Evolutionary conservation across 345 rosid species (phyloP).

Genomic region (Populus simonii): DNA sequence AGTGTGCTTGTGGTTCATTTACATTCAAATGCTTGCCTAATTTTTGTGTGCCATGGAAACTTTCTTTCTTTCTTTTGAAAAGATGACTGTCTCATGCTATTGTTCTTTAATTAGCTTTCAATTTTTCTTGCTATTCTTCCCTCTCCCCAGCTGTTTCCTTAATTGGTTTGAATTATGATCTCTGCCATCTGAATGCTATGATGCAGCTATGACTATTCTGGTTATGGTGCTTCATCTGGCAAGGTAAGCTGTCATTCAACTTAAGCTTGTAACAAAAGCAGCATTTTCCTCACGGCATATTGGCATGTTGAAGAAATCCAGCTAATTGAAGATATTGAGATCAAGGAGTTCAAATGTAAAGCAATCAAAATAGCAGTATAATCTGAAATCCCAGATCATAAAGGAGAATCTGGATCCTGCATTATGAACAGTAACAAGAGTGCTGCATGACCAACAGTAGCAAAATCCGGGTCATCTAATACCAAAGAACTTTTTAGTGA

Average conservation of each 20-base stretch:
- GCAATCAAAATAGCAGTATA: not conserved
- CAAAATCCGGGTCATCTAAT: not conserved
- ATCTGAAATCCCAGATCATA: not conserved
- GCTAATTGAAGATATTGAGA: not conserved
- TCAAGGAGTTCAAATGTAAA: not conserved
- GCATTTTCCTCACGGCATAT: no score
- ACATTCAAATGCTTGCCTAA: not conserved
- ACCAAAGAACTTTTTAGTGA: not conserved
- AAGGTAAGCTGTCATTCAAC: constrained; percentile 50
- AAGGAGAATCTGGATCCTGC: not conserved
- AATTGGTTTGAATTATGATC: constrained; percentile 11
- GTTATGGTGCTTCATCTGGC: constrained; percentile 95
- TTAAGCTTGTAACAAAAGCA: not conserved
- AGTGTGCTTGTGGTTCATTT: not conserved
- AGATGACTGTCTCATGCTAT: not conserved
- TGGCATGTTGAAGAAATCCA: not conserved
- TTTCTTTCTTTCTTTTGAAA: not conserved
- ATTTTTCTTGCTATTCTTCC: not conserved
- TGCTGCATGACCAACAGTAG: not conserved
- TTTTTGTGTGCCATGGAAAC: not conserved
- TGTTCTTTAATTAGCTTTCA: not conserved
- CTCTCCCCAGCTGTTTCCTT: not conserved
- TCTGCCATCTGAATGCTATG: constrained; percentile 13
- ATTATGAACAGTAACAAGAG: not conserved
- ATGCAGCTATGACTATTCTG: constrained; percentile 95